Percentiles rank a stretch among this genome's conserved stretches.
phyloP scores from a whole-genome alignment of 148 eudicot species.

The Cornus suecica region DNA sequence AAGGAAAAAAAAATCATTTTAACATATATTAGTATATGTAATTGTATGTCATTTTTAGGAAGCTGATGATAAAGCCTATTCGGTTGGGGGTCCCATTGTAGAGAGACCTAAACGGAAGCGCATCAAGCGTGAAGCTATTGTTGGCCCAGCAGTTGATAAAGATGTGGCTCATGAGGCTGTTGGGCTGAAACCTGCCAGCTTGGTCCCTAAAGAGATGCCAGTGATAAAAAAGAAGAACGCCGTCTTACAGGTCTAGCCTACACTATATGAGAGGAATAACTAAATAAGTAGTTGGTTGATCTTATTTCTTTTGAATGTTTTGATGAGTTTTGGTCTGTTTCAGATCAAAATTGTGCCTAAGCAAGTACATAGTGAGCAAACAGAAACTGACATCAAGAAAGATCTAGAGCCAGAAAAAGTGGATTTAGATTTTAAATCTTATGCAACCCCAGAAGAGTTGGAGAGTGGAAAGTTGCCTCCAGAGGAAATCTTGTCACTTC shows the following conservation, averaged over 20 bases:
- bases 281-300: background rate
- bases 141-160: slow-evolving; percentile 90
- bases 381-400: slow-evolving; percentile 23
- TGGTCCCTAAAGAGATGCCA: slow-evolving; percentile 84
- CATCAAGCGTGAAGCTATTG: slow-evolving; percentile 64
- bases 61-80: slow-evolving; percentile 26
- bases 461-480: slow-evolving; percentile 84
- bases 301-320: background rate
- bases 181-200: slow-evolving; percentile 70
- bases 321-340: slow-evolving; percentile 18
- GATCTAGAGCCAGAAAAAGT: slow-evolving; percentile 32
- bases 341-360: slow-evolving; percentile 87
- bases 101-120: slow-evolving; percentile 46
- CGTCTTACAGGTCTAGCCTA: slow-evolving; percentile 57
- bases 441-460: slow-evolving; percentile 69
- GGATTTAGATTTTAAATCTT: slow-evolving; percentile 34
- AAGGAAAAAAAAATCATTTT: background rate
- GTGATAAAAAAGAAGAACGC: slow-evolving; percentile 81
- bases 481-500: slow-evolving; percentile 88
- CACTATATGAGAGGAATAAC: background rate
- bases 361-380: slow-evolving; percentile 47
- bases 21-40: background rate
- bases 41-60: slow-evolving; percentile 27
- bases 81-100: slow-evolving; percentile 12
- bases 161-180: slow-evolving; percentile 92